Evolutionary conservation across 805 yeast species (phyloP).

Genomic region (Lachancea waltii): DNA sequence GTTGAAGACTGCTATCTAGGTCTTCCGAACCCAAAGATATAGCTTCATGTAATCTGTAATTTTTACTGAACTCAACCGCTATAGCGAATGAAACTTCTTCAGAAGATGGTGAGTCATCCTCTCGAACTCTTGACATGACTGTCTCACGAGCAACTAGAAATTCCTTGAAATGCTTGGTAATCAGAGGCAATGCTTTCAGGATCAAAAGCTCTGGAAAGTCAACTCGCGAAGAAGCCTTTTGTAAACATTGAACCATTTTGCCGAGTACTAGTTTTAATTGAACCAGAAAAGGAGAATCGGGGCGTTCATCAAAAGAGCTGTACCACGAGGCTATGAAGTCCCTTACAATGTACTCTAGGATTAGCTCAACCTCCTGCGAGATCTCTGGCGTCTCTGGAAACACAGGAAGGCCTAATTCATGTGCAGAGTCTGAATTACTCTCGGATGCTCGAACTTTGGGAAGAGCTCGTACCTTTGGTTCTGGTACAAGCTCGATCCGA

Average conservation of each 20-base stretch:
- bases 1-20: constrained; percentile 39
- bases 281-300: constrained; percentile 33
- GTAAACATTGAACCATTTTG: constrained; percentile 37
- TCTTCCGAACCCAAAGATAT: constrained; percentile 34
- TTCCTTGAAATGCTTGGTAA: constrained; percentile 56
- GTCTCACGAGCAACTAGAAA: constrained; percentile 40
- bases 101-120: constrained; percentile 24
- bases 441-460: neutral
- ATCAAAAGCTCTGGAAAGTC: constrained; percentile 57
- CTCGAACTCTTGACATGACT: constrained; percentile 21
- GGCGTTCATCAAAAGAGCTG: constrained; percentile 33
- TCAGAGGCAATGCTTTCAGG: constrained; percentile 51
- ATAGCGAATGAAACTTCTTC: constrained; percentile 31
- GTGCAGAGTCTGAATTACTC: neutral
- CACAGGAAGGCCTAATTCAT: constrained; percentile 6
- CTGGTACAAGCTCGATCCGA: neutral
- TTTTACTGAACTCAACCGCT: constrained; percentile 35
- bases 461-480: neutral
- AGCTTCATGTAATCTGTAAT: constrained; percentile 51
- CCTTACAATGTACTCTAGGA: constrained; percentile 41
- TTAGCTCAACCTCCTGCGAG: constrained; percentile 39
- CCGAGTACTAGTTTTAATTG: constrained; percentile 40
- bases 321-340: constrained; percentile 59
- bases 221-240: constrained; percentile 35
- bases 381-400: constrained; percentile 15